Percentiles rank a stretch among this genome's conserved stretches.
Evolutionary conservation across 2,329 filamentous ascomycete species (phyloP).

Genomic region (Pseudogymnoascus sp.): DNA sequence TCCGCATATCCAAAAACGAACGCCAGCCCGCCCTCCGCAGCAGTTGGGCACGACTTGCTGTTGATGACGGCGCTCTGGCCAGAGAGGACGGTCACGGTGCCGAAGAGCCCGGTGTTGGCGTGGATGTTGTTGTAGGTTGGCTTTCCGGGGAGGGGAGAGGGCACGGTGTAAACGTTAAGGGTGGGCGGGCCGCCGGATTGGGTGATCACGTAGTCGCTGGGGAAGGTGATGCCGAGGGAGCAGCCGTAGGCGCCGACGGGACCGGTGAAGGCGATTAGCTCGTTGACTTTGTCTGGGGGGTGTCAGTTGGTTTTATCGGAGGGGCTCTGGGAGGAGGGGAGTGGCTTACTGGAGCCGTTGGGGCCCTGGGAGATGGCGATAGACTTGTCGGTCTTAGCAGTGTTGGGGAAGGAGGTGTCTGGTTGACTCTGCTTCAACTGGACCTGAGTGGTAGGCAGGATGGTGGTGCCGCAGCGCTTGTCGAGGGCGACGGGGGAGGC

Average conservation of each 20-base stretch:
- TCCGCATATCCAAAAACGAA: background rate
- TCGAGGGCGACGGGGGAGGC: background rate
- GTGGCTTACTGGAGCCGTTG: background rate
- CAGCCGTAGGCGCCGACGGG: background rate
- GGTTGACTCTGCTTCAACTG: background rate
- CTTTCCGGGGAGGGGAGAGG: background rate
- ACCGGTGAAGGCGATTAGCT: background rate
- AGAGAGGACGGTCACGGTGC: background rate
- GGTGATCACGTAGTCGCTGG: background rate
- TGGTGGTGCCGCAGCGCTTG: background rate
- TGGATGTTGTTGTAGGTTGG: slow-evolving; percentile 2
- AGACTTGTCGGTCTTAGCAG: background rate
- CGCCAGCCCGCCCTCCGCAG: background rate
- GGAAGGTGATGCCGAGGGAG: slow-evolving; percentile 4
- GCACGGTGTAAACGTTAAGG: background rate
- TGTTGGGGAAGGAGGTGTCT: background rate
- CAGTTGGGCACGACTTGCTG: background rate
- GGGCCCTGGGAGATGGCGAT: background rate
- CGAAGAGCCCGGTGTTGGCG: background rate
- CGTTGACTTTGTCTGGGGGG: background rate
- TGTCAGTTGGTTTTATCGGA: background rate
- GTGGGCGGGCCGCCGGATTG: background rate
- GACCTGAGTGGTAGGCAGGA: background rate
- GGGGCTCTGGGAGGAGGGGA: background rate
- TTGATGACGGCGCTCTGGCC: background rate